phyloP scores from a whole-genome alignment of 768 basidiomycete species.

The Russula lepida region DNA sequence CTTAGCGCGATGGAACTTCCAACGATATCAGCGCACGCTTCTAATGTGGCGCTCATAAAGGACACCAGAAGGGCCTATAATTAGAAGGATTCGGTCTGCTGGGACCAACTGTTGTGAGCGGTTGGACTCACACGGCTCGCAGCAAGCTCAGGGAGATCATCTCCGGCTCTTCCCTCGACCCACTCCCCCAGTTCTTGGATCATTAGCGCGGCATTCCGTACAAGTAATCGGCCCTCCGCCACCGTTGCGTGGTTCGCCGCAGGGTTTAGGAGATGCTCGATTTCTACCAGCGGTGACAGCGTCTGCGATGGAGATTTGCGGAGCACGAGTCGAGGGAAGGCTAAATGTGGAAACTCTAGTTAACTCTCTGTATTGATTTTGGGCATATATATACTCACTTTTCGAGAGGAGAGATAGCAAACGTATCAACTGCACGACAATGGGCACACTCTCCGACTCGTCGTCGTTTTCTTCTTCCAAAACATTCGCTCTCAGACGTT shows the following conservation, averaged over 20 bases:
- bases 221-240: conserved; percentile 9
- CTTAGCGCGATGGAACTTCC: conserved; percentile 15
- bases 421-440: conserved; percentile 22
- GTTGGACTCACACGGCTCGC: conserved; percentile 7
- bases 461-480: conserved; percentile 19
- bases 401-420: conserved; percentile 21
- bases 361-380: neutral
- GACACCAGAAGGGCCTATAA: conserved; percentile 14
- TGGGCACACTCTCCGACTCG: neutral
- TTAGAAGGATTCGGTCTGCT: neutral
- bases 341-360: conserved; percentile 7
- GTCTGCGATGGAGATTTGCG: conserved; percentile 14
- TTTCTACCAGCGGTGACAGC: conserved; percentile 8
- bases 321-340: conserved; percentile 22
- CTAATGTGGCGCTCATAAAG: conserved; percentile 15
- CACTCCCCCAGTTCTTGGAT: conserved; percentile 10
- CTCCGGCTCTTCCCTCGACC: conserved; percentile 1
- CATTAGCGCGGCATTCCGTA: conserved; percentile 4
- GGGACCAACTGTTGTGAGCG: neutral
- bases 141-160: conserved; percentile 6
- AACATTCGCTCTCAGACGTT: conserved; percentile 24
- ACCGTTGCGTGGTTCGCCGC: neutral
- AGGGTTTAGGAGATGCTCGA: conserved; percentile 5
- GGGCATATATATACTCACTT: conserved; percentile 13
- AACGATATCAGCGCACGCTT: conserved; percentile 15